Evolutionary conservation across 2,329 filamentous ascomycete species (phyloP).

Genomic region (Trichoderma pleuroti): DNA sequence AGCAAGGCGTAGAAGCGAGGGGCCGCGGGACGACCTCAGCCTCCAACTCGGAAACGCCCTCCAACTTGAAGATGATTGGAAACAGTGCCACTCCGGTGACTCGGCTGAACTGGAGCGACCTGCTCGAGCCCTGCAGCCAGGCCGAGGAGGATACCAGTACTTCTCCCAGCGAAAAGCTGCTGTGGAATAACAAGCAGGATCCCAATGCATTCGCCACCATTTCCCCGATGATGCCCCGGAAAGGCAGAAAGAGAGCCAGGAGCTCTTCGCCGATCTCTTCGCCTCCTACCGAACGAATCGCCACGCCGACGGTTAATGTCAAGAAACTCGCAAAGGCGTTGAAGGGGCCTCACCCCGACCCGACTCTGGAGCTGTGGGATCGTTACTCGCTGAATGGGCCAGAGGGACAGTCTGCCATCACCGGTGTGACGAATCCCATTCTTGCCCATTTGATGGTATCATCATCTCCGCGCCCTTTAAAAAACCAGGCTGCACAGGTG

Average conservation of each 20-base stretch:
- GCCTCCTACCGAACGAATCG: constrained; percentile 49
- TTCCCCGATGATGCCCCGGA: constrained; percentile 49
- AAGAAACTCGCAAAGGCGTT: constrained; percentile 56
- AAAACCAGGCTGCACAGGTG: constrained; percentile 40
- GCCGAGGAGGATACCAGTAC: constrained; percentile 44
- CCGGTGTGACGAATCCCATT: constrained; percentile 51
- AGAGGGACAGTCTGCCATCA: constrained; percentile 42
- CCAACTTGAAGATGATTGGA: constrained; percentile 25
- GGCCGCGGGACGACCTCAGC: neutral
- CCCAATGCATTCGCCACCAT: constrained; percentile 39
- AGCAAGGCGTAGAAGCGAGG: constrained; percentile 21
- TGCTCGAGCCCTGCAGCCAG: constrained; percentile 46
- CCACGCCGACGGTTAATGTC: constrained; percentile 51
- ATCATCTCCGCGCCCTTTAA: constrained; percentile 63
- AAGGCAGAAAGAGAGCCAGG: constrained; percentile 62
- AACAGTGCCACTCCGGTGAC: constrained; percentile 45
- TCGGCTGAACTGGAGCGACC: constrained; percentile 55
- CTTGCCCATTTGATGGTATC: constrained; percentile 66
- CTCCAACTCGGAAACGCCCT: constrained; percentile 6
- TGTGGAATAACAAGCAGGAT: constrained; percentile 55
- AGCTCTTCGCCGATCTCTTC: constrained; percentile 73
- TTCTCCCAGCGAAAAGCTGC: constrained; percentile 59
- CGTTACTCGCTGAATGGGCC: constrained; percentile 56
- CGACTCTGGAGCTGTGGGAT: constrained; percentile 73
- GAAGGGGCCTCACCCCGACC: constrained; percentile 66